These are phyloP conservation scores for Boletus rex-veris DNA, from an alignment of 768 basidiomycete species.

Conservation along the genomic window DNA sequence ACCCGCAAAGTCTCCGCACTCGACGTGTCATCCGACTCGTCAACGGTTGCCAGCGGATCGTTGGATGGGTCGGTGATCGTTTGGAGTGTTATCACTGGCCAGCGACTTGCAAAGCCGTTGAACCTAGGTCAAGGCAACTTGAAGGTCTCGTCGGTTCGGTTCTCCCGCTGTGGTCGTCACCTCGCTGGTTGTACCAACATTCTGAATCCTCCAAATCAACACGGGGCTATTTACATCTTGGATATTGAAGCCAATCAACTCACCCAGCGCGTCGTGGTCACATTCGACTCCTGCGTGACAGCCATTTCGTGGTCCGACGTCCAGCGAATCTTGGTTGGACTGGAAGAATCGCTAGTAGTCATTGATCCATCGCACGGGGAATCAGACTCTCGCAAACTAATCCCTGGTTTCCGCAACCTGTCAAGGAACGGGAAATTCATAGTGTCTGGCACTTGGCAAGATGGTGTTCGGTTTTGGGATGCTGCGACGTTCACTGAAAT, in stretches of 20 bases:
- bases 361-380: not conserved
- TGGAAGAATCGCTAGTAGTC: not conserved
- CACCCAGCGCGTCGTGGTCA: not conserved
- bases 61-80: constrained; percentile 2
- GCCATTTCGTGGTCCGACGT: constrained; percentile 1
- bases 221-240: not conserved
- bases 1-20: not conserved
- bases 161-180: not conserved
- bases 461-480: constrained; percentile 5
- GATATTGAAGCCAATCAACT: not conserved
- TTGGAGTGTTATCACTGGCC: not conserved
- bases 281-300: not conserved
- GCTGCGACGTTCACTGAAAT: constrained; percentile 3
- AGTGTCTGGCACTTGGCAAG: not conserved
- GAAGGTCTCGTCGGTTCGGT: not conserved
- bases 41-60: not conserved
- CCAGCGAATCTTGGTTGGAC: not conserved
- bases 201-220: not conserved
- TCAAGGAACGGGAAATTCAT: not conserved
- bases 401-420: too few species aligned
- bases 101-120: not conserved
- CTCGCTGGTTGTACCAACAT: constrained; percentile 1
- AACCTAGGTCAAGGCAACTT: not conserved
- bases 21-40: constrained; percentile 1
- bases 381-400: too few species aligned